Evolutionary conservation across 345 rosid genomes (phyloP), one percentile per base, ranked within the genome.

Genomic region (Camelina hispida): DNA sequence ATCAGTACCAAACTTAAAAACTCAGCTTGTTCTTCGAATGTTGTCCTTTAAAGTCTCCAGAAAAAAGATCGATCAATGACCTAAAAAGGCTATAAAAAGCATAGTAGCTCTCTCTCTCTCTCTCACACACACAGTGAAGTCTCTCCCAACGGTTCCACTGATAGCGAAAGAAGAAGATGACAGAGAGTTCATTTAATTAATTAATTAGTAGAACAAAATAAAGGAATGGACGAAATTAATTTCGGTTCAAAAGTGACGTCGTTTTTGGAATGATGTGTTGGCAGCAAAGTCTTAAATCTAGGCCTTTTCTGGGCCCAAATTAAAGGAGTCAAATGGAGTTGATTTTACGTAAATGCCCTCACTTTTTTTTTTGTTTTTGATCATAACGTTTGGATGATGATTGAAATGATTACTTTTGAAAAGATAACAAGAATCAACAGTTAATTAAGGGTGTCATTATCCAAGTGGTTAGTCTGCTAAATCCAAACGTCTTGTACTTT

Each of bases 111-210:
- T 38, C 40, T 40, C 13, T 12, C 44, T 46, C 51, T 57, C 56
- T 68, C 57, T 38, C 38, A 10, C 12, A 1, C 44, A 5, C 10
- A 62, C 58, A 15, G 51, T 69, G 69, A 44, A 60, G 30, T 53
- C 53, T 34, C 37, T 8, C 65, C 50, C 80, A 76, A 76, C 80
- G 75, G 80, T 69, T 76, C 80, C 80, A 76, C 60, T 76, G 80
- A 76, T 8, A 62, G 80, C 46, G 75, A 76, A 62, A 59, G 18
- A 37, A 37, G 30, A 9, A 14, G 72, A 16, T 11, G 37, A 18
- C 7, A 46, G 13, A 28, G 2, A 20, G 9, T 12, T 35, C 32
- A 46, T 22, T 34, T 34, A 34, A 1, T 28, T 28, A 4, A 28
- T 14, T 20, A 4, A 74, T 35, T 54, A 14, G 2, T 54, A 14